Percentiles rank a stretch among this genome's conserved stretches.
Evolutionary conservation across 768 basidiomycete genomes (phyloP).

Genomic region (Amanita phalloides): DNA sequence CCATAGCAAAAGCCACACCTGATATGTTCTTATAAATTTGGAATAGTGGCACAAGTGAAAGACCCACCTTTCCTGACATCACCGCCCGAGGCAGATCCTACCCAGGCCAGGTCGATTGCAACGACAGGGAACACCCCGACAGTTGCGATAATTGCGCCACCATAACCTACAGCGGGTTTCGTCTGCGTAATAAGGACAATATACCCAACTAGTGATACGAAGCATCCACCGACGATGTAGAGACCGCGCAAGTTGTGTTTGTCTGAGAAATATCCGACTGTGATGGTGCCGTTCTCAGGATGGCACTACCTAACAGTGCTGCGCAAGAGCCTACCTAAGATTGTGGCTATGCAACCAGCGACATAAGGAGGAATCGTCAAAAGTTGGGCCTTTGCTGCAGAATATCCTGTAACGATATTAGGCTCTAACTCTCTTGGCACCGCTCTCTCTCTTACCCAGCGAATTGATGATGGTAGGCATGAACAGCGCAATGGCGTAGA

Average conservation of each 20-base stretch:
- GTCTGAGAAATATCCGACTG: slow-evolving; percentile 31
- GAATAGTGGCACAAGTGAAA: neutral
- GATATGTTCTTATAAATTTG: neutral
- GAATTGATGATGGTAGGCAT: slow-evolving; percentile 39
- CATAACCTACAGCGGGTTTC: slow-evolving; percentile 28
- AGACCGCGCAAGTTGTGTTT: slow-evolving; percentile 33
- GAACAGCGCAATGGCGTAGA: slow-evolving; percentile 35
- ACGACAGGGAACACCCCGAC: slow-evolving; percentile 43
- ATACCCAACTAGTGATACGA: slow-evolving; percentile 40
- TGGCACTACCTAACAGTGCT: too few species aligned
- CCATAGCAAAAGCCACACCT: slow-evolving; percentile 37
- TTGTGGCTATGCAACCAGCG: slow-evolving; percentile 32
- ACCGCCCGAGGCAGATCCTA: slow-evolving; percentile 42
- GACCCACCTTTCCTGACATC: slow-evolving; percentile 35
- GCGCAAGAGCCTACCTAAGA: slow-evolving; percentile 15
- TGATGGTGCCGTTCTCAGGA: neutral
- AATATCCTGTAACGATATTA: slow-evolving; percentile 21
- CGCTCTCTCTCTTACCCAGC: slow-evolving; percentile 15
- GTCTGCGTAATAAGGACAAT: slow-evolving; percentile 31
- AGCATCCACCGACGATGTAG: slow-evolving; percentile 30
- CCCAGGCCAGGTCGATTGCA: slow-evolving; percentile 41
- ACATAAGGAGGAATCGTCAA: slow-evolving; percentile 41
- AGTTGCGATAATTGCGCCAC: slow-evolving; percentile 38
- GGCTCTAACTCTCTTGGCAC: neutral
- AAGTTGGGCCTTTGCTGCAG: slow-evolving; percentile 37